Evolutionary conservation across 257 asterid genomes (phyloP).

Genomic region (Primulina huaijiensis): DNA sequence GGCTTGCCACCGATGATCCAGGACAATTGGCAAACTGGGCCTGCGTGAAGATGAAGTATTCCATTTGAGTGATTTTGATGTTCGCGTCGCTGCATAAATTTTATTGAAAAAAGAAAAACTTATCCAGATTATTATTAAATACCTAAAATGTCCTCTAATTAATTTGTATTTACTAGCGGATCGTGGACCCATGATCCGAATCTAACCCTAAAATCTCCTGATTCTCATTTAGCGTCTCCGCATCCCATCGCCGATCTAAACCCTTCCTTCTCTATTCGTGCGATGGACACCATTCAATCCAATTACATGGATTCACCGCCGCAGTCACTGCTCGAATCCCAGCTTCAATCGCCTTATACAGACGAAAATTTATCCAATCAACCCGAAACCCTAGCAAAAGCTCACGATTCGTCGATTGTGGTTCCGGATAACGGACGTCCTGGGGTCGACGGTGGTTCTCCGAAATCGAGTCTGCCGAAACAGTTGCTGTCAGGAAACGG

Average conservation of each 20-base stretch:
- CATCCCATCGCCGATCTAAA: not conserved
- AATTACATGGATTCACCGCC: slow-evolving; percentile 51
- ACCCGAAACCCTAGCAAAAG: slow-evolving; percentile 52
- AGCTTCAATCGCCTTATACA: slow-evolving; percentile 29
- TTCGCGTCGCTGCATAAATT: no score
- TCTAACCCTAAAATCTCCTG: not conserved
- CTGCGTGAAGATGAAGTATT: no score
- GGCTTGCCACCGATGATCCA: slow-evolving; percentile 41
- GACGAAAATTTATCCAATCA: slow-evolving; percentile 20
- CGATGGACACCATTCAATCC: slow-evolving; percentile 73
- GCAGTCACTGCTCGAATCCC: slow-evolving; percentile 38
- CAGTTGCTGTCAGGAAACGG: slow-evolving; percentile 63
- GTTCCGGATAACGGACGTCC: slow-evolving; percentile 23
- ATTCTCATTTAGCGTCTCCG: no score
- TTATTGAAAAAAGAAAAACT: no score
- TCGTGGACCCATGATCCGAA: not conserved
- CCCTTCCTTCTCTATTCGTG: not conserved
- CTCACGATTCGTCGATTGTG: slow-evolving; percentile 44
- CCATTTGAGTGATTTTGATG: no score
- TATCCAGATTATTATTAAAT: no score
- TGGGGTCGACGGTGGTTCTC: slow-evolving; percentile 26
- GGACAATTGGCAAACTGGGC: slow-evolving; percentile 11
- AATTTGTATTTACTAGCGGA: not conserved
- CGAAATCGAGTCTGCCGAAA: slow-evolving; percentile 42
- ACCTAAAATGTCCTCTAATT: no score